phyloP scores from a whole-genome alignment of 106 monocot genomes.

The Dendrobium catenatum region DNA sequence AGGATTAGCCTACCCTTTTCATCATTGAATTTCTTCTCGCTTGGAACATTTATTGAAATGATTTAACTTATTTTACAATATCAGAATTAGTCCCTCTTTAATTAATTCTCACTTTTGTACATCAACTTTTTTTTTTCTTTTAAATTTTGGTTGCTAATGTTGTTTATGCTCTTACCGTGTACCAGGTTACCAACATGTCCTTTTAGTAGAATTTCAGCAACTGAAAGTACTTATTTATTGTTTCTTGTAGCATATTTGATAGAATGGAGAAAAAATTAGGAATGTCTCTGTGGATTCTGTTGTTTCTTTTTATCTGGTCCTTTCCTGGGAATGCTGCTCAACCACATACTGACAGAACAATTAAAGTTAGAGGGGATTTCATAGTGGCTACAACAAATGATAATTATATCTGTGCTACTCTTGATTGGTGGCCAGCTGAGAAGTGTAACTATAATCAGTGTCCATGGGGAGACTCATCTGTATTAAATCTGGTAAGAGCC shows the following conservation, averaged over 20 bases:
- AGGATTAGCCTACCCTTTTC: neutral
- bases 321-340: slow-evolving; percentile 28
- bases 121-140: too few relatives aligned
- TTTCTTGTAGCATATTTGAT: neutral
- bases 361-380: slow-evolving; percentile 46
- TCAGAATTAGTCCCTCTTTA: neutral
- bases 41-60: neutral
- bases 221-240: neutral
- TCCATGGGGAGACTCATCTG: slow-evolving; percentile 67
- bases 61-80: neutral
- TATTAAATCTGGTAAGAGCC: slow-evolving; percentile 32
- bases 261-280: neutral
- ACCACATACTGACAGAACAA: slow-evolving; percentile 23
- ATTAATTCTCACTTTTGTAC: too few relatives aligned
- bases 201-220: neutral
- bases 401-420: slow-evolving; percentile 76
- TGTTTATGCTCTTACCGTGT: too few relatives aligned
- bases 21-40: neutral
- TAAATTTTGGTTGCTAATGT: too few relatives aligned
- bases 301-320: slow-evolving; percentile 30
- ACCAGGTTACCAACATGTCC: neutral
- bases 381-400: slow-evolving; percentile 52
- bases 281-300: slow-evolving; percentile 17
- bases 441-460: slow-evolving; percentile 91
- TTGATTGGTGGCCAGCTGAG: slow-evolving; percentile 98